Evolutionary conservation across 139 green algal species (phyloP).

Genomic region (Trebouxia sp.): DNA sequence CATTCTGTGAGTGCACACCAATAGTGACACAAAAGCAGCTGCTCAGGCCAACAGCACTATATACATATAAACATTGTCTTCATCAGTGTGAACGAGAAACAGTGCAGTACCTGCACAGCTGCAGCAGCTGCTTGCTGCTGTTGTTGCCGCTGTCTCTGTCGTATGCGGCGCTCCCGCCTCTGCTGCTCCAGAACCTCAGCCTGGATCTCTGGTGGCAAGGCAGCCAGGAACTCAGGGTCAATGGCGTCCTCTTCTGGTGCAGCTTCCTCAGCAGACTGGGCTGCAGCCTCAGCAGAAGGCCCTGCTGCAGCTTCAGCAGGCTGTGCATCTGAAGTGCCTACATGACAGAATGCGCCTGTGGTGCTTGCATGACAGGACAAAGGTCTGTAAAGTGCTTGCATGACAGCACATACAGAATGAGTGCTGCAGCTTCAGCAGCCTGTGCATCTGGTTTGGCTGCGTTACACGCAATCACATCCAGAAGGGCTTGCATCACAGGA

Average conservation of each 20-base stretch:
- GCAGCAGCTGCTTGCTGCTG: constrained; percentile 8
- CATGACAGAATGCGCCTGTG: background rate
- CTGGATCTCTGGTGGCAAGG: constrained; percentile 89
- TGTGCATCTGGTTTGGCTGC: constrained; percentile 14
- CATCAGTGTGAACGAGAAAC: background rate
- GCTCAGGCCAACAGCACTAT: too few relatives aligned
- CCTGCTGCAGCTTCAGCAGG: constrained; percentile 19
- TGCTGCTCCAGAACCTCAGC: constrained; percentile 89
- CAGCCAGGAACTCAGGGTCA: constrained; percentile 94
- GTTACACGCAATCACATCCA: background rate
- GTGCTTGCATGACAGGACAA: too few relatives aligned
- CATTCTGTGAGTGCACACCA: background rate
- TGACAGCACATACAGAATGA: too few relatives aligned
- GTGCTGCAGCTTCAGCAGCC: constrained; percentile 13
- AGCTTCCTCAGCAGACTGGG: constrained; percentile 9
- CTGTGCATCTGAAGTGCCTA: constrained; percentile 14
- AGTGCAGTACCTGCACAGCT: background rate
- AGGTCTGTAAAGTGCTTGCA: too few relatives aligned
- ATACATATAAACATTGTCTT: background rate
- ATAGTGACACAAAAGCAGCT: background rate
- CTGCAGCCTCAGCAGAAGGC: background rate
- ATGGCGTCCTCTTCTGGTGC: constrained; percentile 57
- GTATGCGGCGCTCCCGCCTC: constrained; percentile 39
- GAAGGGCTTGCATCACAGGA: background rate
- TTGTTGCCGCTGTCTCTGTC: constrained; percentile 9